Evolutionary conservation across 495 filamentous ascomycete genomes (phyloP), one percentile per base, ranked within the genome.

Genomic region (Cetradonia linearis): DNA sequence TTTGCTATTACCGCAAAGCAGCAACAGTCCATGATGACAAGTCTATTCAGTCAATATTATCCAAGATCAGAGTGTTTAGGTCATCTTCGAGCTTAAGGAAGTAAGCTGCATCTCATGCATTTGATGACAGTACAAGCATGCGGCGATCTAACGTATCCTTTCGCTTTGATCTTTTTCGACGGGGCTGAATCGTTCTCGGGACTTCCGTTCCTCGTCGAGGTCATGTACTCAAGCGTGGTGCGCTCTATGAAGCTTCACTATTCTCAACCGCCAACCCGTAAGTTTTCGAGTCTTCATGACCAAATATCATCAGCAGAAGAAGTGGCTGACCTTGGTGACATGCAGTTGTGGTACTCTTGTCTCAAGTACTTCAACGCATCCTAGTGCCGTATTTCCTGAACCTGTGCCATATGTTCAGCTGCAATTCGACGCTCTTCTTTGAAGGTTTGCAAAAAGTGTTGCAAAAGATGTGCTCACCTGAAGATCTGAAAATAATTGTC

Each of bases 41-140:
- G n/a, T n/a, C n/a, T n/a, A n/a, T n/a, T n/a, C n/a, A 52, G n/a
- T 52, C 48, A 52, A 52, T 52, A 14, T 14, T 23, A 23, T 52
- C 48, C 23, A 30, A 52, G 16, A 52, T 27, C 16, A 25, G 23
- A 28, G 13, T 27, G 28, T 52, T 25, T 25, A 52, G 30, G 48
- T 52, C 48, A 52, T 52, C 13, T 52, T 14, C 23, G 23, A 52
- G 23, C 28, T n/a, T 25, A 25, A 28, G 25, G 48, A 31, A 31
- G 48, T 52, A 28, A 27, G 48, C 28, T 52, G 48, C 48, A 27
- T 52, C 48, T 52, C 48, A 14, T n/a, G 48, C 10, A 5, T 52
- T n/a, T n/a, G n/a, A n/a, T n/a, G n/a, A n/a, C n/a, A n/a, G n/a
- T n/a, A n/a, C n/a, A n/a, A n/a, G n/a, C n/a, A n/a, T n/a, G n/a